Base-by-base conservation (phyloP, 2,329 filamentous ascomycete genomes). In the Claviceps arundinis region DNA sequence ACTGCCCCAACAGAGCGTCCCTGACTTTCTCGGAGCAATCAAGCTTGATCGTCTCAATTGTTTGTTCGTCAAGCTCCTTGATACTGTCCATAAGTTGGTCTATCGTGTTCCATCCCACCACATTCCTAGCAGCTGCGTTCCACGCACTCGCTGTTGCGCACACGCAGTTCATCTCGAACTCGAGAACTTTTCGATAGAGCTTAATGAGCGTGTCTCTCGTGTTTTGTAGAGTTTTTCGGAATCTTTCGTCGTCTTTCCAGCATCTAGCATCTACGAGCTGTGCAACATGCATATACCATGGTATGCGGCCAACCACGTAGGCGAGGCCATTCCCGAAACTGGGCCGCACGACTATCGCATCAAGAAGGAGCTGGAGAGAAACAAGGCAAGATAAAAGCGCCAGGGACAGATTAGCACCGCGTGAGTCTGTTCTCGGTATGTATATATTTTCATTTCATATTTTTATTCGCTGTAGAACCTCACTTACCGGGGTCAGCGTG, bases 91-190 rank as follows among this genome's bases (percentile, higher is more conserved):
- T 57, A 52, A 68, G 57, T 9, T 55, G 51, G 24, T 54, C 57
- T 52, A 68, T 58, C 37, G 57, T 61, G 30, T 62, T 55, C 66
- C 67, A 69, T 45, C 63, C 59, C 24, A 69, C 65, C 9, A 68
- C 63, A 42, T 69, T 67, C 51, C 64, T 65, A 3, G 65, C 66
- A 0, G 61, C 65, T 26, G 61, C 58, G 47, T 69, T 68, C 65
- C 66, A 69, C 11, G 62, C 60, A 53, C 64, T 66, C 3, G 66
- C 67, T 16, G 66, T 59, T 5, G 67, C 67, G 53, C 66, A 69
- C 9, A 69, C 63, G 56, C 64, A 65, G 50, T 68, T 69, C 67
- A 69, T 69, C 57, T 69, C 66, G 50, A 67, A 64, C 52, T 69
- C 67, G 26, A 69, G 60, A 4, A 68, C 59, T 14, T 56, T 59